Conservation (phyloP, 495 filamentous ascomycete species). For the Xeromyces bisporus region DNA sequence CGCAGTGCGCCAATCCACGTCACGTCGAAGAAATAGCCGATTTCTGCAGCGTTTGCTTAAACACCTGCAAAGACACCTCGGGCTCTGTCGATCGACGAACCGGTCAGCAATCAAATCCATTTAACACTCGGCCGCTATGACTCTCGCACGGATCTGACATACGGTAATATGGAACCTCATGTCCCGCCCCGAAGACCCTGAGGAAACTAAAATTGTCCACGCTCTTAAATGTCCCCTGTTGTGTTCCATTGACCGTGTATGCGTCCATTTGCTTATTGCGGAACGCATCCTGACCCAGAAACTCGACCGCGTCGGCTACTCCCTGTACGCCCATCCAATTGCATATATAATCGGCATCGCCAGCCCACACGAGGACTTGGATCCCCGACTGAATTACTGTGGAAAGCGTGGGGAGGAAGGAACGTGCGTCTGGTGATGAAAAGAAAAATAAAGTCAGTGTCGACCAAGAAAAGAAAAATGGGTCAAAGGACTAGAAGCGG, state of each 20-base stretch:
- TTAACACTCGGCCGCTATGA: constrained; percentile 1
- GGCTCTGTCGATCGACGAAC: too few species aligned
- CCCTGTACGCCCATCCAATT: constrained; percentile 34
- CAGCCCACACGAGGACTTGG: constrained; percentile 35
- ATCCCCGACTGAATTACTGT: constrained; percentile 31
- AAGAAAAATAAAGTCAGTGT: constrained; percentile 1
- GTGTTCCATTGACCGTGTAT: constrained; percentile 32
- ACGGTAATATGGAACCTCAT: constrained; percentile 35
- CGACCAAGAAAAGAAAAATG: not conserved
- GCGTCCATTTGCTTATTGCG: constrained; percentile 14
- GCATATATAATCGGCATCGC: constrained; percentile 40
- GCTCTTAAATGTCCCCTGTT: constrained; percentile 33
- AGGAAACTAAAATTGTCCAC: constrained; percentile 34
- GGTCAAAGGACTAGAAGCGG: not conserved
- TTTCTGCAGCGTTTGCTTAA: constrained; percentile 31
- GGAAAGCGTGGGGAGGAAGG: constrained; percentile 31
- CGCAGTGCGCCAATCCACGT: too few species aligned
- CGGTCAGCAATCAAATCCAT: too few species aligned
- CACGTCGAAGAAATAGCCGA: constrained; percentile 2
- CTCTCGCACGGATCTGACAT: not conserved
- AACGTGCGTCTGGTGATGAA: constrained; percentile 23
- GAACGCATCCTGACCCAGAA: constrained; percentile 21
- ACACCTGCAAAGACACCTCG: constrained; percentile 30
- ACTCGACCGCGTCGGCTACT: constrained; percentile 28
- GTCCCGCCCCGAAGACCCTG: constrained; percentile 35